Conservation (phyloP, 2,329 filamentous ascomycete species). For the Claviceps monticola region DNA sequence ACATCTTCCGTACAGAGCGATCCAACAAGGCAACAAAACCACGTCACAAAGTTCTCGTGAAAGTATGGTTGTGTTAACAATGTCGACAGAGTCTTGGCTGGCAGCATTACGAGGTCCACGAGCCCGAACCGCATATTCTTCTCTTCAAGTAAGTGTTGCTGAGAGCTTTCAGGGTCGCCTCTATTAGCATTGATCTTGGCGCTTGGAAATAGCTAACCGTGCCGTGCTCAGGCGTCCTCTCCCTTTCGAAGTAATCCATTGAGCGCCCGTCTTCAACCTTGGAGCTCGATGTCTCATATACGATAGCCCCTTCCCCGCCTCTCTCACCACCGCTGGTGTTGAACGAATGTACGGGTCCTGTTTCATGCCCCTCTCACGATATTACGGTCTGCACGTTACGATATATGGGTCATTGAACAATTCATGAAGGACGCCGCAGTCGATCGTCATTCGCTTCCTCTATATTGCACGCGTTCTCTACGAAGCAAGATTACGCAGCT, state of each 20-base stretch:
- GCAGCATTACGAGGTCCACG: conserved; percentile 99
- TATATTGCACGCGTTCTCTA: background rate
- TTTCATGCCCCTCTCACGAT: conserved; percentile 10
- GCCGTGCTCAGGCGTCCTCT: conserved; percentile 53
- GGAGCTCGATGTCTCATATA: conserved; percentile 9
- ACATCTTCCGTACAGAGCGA: background rate
- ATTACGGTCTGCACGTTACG: conserved; percentile 10
- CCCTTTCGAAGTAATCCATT: conserved; percentile 65
- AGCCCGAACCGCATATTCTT: conserved; percentile 94
- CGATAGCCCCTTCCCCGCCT: conserved; percentile 9
- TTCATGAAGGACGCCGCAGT: conserved; percentile 3
- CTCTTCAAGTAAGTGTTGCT: conserved; percentile 68
- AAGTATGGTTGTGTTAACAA: background rate
- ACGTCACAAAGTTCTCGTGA: background rate
- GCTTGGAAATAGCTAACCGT: background rate
- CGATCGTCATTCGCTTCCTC: conserved; percentile 1
- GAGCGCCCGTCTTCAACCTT: conserved; percentile 7
- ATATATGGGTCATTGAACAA: conserved; percentile 5
- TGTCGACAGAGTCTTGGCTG: conserved; percentile 73
- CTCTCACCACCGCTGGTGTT: conserved; percentile 5
- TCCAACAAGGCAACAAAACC: background rate
- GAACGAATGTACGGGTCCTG: conserved; percentile 9
- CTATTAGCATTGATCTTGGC: background rate
- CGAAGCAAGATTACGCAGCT: background rate
- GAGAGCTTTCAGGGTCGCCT: background rate